phyloP scores from a whole-genome alignment of 148 eudicot species.

The Rhododendron williamsianum region DNA sequence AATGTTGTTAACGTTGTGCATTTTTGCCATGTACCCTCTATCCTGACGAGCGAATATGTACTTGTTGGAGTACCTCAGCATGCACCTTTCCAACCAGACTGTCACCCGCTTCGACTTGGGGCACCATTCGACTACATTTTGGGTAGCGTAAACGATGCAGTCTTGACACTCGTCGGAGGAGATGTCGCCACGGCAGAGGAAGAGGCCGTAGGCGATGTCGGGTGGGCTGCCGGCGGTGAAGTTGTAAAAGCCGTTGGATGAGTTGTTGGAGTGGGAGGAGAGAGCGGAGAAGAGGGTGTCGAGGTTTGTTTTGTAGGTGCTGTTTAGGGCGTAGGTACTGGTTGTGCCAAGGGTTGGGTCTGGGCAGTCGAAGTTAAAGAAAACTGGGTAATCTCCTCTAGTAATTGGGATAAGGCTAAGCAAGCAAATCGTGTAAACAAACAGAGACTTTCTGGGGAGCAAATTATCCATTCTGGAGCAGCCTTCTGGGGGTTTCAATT shows the following conservation, averaged over 20 bases:
- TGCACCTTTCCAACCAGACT: slow-evolving; percentile 6
- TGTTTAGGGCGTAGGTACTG: not conserved
- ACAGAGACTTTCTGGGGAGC: too few species aligned
- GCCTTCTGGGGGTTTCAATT: too few species aligned
- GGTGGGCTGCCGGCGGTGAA: not conserved
- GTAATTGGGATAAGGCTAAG: too few species aligned
- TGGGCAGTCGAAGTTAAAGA: too few species aligned
- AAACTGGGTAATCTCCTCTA: too few species aligned
- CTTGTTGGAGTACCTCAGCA: slow-evolving; percentile 20
- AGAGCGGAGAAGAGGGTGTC: slow-evolving; percentile 10
- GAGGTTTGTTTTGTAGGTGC: slow-evolving; percentile 8
- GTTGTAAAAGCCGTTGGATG: not conserved
- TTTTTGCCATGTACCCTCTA: not conserved
- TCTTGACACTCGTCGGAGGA: slow-evolving; percentile 2
- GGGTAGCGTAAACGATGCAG: slow-evolving; percentile 17
- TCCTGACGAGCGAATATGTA: slow-evolving; percentile 12
- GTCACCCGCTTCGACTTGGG: slow-evolving; percentile 11
- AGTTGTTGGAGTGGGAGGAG: not conserved
- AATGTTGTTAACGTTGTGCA: not conserved
- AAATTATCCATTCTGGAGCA: too few species aligned
- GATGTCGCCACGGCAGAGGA: slow-evolving; percentile 25
- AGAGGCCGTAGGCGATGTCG: slow-evolving; percentile 24
- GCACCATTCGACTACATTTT: not conserved
- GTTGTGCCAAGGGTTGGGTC: too few species aligned
- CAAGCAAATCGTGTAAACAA: too few species aligned